A percentile compares a stretch with the other conserved stretches of the same genome.
Evolutionary conservation across 495 filamentous ascomycete species (phyloP).

Genomic region (Penicillium bialowiezense): DNA sequence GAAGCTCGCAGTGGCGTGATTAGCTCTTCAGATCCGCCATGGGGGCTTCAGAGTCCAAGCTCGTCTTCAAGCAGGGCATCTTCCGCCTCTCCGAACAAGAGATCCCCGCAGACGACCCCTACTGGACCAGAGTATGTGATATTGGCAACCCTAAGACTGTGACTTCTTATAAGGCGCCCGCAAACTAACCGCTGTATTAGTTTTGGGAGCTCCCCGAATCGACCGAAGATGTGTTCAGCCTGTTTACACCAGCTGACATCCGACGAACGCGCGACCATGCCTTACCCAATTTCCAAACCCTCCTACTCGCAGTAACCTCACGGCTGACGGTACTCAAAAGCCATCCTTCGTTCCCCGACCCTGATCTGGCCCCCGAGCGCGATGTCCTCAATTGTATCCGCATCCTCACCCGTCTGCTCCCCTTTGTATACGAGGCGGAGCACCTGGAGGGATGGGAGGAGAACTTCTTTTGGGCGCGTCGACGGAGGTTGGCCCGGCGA

Average conservation of each 20-base stretch:
- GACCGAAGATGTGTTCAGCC: slow-evolving; percentile 91
- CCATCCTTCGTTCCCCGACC: slow-evolving; percentile 86
- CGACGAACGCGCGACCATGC: slow-evolving; percentile 85
- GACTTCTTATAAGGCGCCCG: too few species aligned
- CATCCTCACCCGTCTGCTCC: slow-evolving; percentile 85
- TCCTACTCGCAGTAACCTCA: slow-evolving; percentile 77
- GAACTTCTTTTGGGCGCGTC: slow-evolving; percentile 83
- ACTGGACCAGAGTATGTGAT: slow-evolving; percentile 78
- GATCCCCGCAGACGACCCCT: slow-evolving; percentile 84
- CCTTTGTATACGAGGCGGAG: slow-evolving; percentile 90
- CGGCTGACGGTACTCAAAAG: slow-evolving; percentile 79
- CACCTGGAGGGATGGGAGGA: slow-evolving; percentile 85
- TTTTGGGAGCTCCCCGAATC: slow-evolving; percentile 99
- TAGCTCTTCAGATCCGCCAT: slow-evolving; percentile 49
- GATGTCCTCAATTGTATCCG: slow-evolving; percentile 93
- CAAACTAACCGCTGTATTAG: slow-evolving; percentile 39
- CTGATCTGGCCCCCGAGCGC: slow-evolving; percentile 81
- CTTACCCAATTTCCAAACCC: slow-evolving; percentile 85
- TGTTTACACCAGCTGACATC: slow-evolving; percentile 92
- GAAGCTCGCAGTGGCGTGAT: slow-evolving; percentile 24
- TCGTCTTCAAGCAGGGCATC: slow-evolving; percentile 98
- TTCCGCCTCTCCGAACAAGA: slow-evolving; percentile 89
- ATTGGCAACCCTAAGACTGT: too few species aligned
- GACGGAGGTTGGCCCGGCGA: slow-evolving; percentile 59
- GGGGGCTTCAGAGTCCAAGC: slow-evolving; percentile 99